Evolutionary conservation across 2,329 filamentous ascomycete species (phyloP), one percentile per base, ranked within the genome.

Genomic region (Scopulariopsis brevicaulis): DNA sequence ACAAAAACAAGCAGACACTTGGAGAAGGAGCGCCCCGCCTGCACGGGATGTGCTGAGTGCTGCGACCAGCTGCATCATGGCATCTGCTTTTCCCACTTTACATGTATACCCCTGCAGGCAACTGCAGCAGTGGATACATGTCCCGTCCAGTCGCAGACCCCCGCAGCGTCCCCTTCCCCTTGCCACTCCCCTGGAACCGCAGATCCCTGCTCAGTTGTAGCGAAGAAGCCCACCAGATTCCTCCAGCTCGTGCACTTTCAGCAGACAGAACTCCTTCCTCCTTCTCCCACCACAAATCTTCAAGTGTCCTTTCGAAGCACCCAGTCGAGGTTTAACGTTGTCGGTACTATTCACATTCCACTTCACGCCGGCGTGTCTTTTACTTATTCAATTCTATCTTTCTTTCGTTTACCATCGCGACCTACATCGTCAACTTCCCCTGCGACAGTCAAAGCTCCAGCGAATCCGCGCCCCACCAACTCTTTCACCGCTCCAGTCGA

Each of bases 61-160:
- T 8, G 28, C 28, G 8, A 32, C 28, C 28, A 32, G 8, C 4
- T 8, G 28, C 28, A 32, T 32, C 28, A 32, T 32, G 28, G 28
- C 28, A 32, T 32, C 28, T 32, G 28, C 28, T 34, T 34, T 56
- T 54, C 43, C 54, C 55, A 56, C 55, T 56, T 56, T 35, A 56
- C 25, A 56, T 50, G 28, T 8, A 32, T 8, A 32, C 28, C 55
- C 55, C 55, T 56, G 55, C 43, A 15, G 25, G 40, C 43, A 24
- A 56, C 32, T 50, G 18, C 18, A 28, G 8, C 7, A 51, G 20
- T 35, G 15, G 18, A 15, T n/a, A 25, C 28, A 4, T 32, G 28
- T 24, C 14, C 55, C 34, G 25, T n/a, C 55, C 55, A 56, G 50
- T 50, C 55, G 32, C 32, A 56, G 40, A 43, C 40, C 40, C 48